Evolutionary conservation across 805 yeast genomes (phyloP).

Genomic region (Ogataea thermomethanolica): DNA sequence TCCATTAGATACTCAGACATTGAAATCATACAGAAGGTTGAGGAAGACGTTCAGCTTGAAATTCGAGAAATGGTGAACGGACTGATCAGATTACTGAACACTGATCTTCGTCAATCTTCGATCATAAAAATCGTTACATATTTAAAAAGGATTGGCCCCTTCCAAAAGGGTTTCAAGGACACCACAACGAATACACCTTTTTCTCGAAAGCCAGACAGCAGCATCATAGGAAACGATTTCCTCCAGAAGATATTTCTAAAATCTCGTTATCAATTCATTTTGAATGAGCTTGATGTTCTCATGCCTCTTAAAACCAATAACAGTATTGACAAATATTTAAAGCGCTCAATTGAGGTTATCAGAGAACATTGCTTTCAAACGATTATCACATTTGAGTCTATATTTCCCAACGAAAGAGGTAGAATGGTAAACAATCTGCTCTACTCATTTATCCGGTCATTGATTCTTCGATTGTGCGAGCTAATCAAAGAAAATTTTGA

Average conservation of each 20-base stretch:
- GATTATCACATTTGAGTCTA: conserved; percentile 59
- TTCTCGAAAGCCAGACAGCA: not conserved
- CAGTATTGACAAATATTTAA: conserved; percentile 58
- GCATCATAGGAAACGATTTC: conserved; percentile 25
- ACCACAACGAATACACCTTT: conserved; percentile 7
- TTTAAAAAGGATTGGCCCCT: conserved; percentile 62
- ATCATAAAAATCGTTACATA: conserved; percentile 76
- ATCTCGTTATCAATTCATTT: conserved; percentile 66
- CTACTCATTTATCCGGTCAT: conserved; percentile 36
- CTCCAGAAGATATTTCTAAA: conserved; percentile 59
- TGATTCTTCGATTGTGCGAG: conserved; percentile 31
- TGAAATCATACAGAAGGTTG: conserved; percentile 47
- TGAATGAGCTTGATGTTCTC: conserved; percentile 55
- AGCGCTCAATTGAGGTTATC: conserved; percentile 76
- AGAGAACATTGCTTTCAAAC: conserved; percentile 81
- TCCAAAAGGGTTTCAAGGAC: conserved; percentile 21
- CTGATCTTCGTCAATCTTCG: conserved; percentile 75
- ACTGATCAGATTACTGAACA: conserved; percentile 62
- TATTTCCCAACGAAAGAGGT: conserved; percentile 46
- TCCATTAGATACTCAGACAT: conserved; percentile 65
- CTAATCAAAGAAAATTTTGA: conserved; percentile 33
- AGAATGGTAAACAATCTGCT: conserved; percentile 30
- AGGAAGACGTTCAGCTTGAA: conserved; percentile 50
- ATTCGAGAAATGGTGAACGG: conserved; percentile 62
- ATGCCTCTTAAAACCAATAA: conserved; percentile 52